Base-by-base conservation (phyloP, 164 flowering plant species). In the Dillenia suffruticosa region DNA sequence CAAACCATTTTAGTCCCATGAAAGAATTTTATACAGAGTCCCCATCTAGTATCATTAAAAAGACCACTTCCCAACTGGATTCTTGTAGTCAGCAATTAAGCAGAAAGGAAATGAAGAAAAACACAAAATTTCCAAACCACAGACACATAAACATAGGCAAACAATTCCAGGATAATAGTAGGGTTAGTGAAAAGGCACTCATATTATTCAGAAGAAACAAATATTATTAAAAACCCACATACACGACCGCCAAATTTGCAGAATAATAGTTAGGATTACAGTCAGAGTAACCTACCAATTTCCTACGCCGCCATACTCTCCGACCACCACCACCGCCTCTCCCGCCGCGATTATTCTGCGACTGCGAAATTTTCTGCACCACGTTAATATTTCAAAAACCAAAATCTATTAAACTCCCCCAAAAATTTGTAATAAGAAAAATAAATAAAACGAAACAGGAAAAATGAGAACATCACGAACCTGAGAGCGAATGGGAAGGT, bases 271-370 rank as follows among this genome's bases (percentile, higher is more conserved):
- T 26, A 1, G 40, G 3, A 5, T 26, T 26, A 26, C 2, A 5
- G 40, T 26, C 40, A 26, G 40, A 26, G 40, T 26, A 2, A 26
- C 5, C 5, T 74, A 87, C 93, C 89, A 84, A 73, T 69, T 80
- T 79, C 58, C 93, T 75, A n/a, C 89, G 76, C 60, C 86, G 77
- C 93, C 93, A 87, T 24, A 87, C 70, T 62, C 79, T 71, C 61
- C 86, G 77, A 2, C 73, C 72, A 16, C 46, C 55, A 6, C 73
- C 65, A 26, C 67, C 59, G 15, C 51, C 66, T 48, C 40, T 5
- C 40, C 40, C 40, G 40, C 40, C 40, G 40, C 40, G 40, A 2
- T 26, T 26, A 26, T 26, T 13, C 26, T 56, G 55, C 26, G 70
- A 51, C 54, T 63, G 72, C 0, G 74, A 63, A 5, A 45, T 57